Evolutionary conservation across 257 asterid genomes (phyloP).

Genomic region (Coffea eugenioides): DNA sequence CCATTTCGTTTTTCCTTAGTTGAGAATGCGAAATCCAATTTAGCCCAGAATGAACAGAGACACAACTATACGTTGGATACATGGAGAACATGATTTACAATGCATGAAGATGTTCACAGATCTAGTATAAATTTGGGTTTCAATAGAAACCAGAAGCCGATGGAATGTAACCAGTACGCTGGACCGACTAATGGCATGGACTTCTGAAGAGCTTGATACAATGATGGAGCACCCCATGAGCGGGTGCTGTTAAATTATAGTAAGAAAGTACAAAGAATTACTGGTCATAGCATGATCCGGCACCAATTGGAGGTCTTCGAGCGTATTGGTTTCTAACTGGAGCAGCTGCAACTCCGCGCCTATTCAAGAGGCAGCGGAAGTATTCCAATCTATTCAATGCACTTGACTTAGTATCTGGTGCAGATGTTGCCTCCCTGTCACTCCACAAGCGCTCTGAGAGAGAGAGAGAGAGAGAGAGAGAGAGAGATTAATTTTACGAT

Average conservation of each 20-base stretch:
- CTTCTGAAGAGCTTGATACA: constrained; percentile 1
- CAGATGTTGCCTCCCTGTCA: constrained; percentile 37
- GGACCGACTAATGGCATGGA: background rate
- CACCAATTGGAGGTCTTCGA: constrained; percentile 59
- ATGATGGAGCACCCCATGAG: background rate
- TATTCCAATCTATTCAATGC: constrained; percentile 63
- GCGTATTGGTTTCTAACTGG: constrained; percentile 64
- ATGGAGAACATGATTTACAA: background rate
- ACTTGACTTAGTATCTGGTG: constrained; percentile 22
- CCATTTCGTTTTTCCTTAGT: no score
- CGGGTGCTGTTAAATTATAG: background rate
- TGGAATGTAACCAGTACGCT: background rate
- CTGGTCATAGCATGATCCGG: constrained; percentile 83
- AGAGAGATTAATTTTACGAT: background rate
- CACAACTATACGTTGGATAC: background rate
- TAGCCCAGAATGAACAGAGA: background rate
- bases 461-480: constrained; percentile 7
- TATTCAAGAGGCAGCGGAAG: constrained; percentile 77
- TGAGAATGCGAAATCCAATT: background rate
- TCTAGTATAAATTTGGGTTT: background rate
- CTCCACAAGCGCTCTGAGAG: constrained; percentile 81
- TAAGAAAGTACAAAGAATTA: constrained; percentile 19
- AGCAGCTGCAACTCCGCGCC: constrained; percentile 87
- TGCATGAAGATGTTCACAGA: background rate
- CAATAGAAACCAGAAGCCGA: constrained; percentile 2